phyloP scores from a whole-genome alignment of 164 flowering plant species.

The Kingdonia uniflora region DNA sequence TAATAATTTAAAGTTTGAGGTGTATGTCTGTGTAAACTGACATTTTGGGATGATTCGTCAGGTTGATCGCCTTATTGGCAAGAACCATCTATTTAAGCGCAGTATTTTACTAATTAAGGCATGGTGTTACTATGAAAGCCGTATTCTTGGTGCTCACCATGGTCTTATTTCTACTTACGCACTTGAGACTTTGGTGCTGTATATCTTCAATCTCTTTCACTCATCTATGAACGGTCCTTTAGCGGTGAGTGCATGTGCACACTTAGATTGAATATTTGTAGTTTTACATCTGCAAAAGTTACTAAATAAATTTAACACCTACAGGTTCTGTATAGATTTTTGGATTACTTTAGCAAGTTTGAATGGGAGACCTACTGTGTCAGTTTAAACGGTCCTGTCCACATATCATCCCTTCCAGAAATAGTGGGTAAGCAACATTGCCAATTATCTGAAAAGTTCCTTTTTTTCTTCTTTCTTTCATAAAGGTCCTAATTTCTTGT shows the following conservation, averaged over 20 bases:
- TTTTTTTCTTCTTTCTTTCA: neutral
- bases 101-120: constrained; percentile 87
- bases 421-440: constrained; percentile 44
- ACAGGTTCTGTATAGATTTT: constrained; percentile 79
- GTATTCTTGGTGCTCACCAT: constrained; percentile 95
- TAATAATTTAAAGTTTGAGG: too few relatives aligned
- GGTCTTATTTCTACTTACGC: constrained; percentile 94
- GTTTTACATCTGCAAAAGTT: neutral
- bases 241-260: constrained; percentile 41
- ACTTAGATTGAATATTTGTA: neutral
- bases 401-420: constrained; percentile 57
- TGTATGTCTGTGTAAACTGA: too few relatives aligned
- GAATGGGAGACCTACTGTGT: constrained; percentile 85
- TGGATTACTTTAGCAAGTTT: constrained; percentile 89
- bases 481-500: constrained; percentile 1
- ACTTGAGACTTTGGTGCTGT: constrained; percentile 76
- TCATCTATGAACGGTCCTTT: constrained; percentile 68
- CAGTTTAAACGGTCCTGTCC: constrained; percentile 73
- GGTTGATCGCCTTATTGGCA: constrained; percentile 72
- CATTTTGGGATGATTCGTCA: constrained; percentile 14
- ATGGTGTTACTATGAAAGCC: constrained; percentile 98
- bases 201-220: constrained; percentile 75
- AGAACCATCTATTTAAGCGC: constrained; percentile 76
- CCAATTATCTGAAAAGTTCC: neutral
- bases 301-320: neutral